A percentile compares a stretch with the other conserved stretches of the same genome.
Conservation (phyloP, 208 protist species). For the Naegleria gruberi region DNA sequence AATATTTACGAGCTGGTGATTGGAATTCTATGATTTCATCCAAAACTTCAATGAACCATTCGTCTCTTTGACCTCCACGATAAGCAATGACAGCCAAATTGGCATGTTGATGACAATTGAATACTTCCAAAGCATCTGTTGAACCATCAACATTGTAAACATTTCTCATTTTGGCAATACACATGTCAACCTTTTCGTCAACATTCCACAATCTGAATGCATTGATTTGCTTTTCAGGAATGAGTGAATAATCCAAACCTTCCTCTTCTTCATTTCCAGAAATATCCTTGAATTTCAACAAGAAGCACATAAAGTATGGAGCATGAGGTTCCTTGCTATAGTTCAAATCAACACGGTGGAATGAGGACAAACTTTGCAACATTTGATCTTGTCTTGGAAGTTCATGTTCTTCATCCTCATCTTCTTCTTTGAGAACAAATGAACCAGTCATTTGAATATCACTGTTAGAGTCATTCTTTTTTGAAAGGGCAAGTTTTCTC, state of each 20-base stretch:
- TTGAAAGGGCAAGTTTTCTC: neutral
- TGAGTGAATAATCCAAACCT: neutral
- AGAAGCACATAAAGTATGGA: neutral
- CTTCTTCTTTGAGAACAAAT: neutral
- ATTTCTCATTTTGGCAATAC: neutral
- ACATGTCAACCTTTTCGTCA: neutral
- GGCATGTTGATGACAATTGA: neutral
- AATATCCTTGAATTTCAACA: constrained; percentile 2
- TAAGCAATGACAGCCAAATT: neutral
- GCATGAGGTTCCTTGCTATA: neutral
- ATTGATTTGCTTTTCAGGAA: neutral
- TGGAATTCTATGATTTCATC: neutral
- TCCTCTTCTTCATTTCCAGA: neutral
- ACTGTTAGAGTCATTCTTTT: neutral
- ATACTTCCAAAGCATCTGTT: neutral
- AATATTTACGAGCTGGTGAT: neutral
- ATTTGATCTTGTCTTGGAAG: constrained; percentile 6
- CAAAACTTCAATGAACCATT: neutral
- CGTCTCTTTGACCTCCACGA: neutral
- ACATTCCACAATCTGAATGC: neutral
- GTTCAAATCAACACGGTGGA: neutral
- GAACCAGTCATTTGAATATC: neutral
- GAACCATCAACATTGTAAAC: neutral
- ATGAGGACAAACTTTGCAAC: neutral
- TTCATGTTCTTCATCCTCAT: neutral